These are phyloP conservation scores for Pouteria glomerata DNA, from an alignment of 148 eudicot species.

Conservation along the genomic window DNA sequence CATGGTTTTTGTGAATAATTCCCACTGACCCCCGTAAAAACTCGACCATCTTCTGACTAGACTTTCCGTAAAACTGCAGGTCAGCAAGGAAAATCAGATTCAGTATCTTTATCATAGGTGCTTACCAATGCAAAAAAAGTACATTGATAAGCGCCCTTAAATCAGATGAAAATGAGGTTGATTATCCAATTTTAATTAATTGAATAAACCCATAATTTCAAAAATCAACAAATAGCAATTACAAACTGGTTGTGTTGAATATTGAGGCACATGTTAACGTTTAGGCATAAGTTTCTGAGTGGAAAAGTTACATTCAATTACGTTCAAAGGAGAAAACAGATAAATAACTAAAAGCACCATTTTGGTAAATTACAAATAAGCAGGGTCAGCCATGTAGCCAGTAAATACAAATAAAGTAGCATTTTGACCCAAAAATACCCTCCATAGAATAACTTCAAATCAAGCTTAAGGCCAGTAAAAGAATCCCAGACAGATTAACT, in stretches of 20 bases:
- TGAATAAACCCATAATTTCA: neutral
- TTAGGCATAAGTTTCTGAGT: neutral
- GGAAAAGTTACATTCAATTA: neutral
- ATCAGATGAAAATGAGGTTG: neutral
- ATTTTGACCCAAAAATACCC: neutral
- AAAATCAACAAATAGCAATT: neutral
- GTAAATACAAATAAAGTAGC: neutral
- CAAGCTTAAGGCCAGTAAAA: neutral
- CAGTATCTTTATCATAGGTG: neutral
- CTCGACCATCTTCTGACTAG: conserved; percentile 83
- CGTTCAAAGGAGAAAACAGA: neutral
- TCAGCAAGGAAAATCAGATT: neutral
- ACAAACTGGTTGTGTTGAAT: neutral
- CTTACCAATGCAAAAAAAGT: neutral
- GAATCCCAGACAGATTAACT: neutral
- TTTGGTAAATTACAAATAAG: neutral
- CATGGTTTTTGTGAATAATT: conserved; percentile 84
- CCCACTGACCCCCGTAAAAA: conserved; percentile 78
- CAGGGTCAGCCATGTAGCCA: neutral
- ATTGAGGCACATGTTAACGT: neutral
- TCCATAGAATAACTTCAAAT: neutral
- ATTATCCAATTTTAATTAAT: neutral
- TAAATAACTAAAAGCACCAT: neutral
- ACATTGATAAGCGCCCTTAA: neutral
- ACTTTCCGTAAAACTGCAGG: conserved; percentile 70